Percentiles rank a stretch among this genome's conserved stretches.
Conservation (phyloP, 2,329 filamentous ascomycete species). For the Amphichorda felina region DNA sequence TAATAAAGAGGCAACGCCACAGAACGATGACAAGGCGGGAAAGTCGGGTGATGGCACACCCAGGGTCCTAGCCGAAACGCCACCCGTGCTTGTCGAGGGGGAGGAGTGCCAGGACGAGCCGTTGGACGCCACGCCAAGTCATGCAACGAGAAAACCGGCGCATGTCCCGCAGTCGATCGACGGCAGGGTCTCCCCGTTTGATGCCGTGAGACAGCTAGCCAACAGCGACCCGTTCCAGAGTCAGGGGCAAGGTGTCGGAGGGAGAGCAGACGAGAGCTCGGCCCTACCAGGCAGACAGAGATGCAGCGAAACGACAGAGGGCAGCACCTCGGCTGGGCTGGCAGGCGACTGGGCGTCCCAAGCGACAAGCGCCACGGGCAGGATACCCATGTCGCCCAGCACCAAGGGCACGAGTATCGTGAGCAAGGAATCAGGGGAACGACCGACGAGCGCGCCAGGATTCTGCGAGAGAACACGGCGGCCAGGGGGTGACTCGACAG, state of each 20-base stretch:
- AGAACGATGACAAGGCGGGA: slow-evolving; percentile 8
- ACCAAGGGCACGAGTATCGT: slow-evolving; percentile 55
- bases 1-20: slow-evolving; percentile 8
- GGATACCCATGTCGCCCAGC: slow-evolving; percentile 53
- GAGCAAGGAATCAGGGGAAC: slow-evolving; percentile 45
- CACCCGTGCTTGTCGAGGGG: slow-evolving; percentile 10
- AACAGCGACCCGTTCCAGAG: slow-evolving; percentile 36
- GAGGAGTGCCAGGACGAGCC: slow-evolving; percentile 12
- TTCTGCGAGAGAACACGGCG: no score
- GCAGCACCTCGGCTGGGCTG: slow-evolving; percentile 39
- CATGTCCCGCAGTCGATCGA: slow-evolving; percentile 21
- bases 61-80: slow-evolving; percentile 9
- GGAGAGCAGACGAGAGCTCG: not conserved
- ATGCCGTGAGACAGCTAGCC: slow-evolving; percentile 33
- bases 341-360: slow-evolving; percentile 51
- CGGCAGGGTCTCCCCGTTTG: slow-evolving; percentile 30
- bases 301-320: slow-evolving; percentile 50
- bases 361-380: slow-evolving; percentile 50
- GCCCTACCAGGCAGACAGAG: slow-evolving; percentile 26
- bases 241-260: slow-evolving; percentile 11
- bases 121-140: slow-evolving; percentile 12
- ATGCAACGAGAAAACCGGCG: slow-evolving; percentile 15
- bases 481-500: not conserved
- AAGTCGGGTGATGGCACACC: slow-evolving; percentile 9
- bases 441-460: slow-evolving; percentile 28